Base-by-base conservation (phyloP, 805 yeast genomes). In the Grigorovia humatica region DNA sequence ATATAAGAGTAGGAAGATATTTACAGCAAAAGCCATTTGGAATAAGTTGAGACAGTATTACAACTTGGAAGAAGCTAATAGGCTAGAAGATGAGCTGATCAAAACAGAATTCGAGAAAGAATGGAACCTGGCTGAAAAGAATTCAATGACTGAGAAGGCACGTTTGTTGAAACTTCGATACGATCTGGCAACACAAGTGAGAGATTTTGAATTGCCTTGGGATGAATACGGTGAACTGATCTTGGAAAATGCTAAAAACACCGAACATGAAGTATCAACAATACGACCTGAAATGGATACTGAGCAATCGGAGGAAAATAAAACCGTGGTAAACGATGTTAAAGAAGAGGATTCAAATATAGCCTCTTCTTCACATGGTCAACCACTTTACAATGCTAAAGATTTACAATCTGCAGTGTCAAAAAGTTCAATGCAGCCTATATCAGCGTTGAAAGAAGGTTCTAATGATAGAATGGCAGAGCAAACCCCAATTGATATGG, bases 21-120 rank as follows among this genome's bases (percentile, higher is more conserved):
- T 78, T 51, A 71, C 79, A 1, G 73, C 77, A 0, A 60, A 61
- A 2, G 83, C 83, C 44, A 70, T 85, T 2, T 79, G 85, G 83
- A 73, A 68, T 27, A 81, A 79, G 59, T 70, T 87, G 29, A 67
- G 59, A 1, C 67, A 67, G 38, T 66, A 77, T 41, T 87, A 83
- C 61, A 75, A 85, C 58, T 66, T 85, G 48, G 71, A 74, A 7
- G 78, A 77, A 23, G 68, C 83, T 9, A 88, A 83, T 54, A 75
- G 72, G 29, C 55, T 82, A 20, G 88, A 78, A 52, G 70, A 70
- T 46, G 65, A 61, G 19, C 18, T 50, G 20, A 20, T 41, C 7
- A 51, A 54, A 23, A 38, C 17, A 9, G 52, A 48, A n/a, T 19
- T 23, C 15, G 30, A 35, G 9, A 27, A 46, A 11, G 51, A 48